A percentile compares a stretch with the other conserved stretches of the same genome.
These are phyloP conservation scores for Penicillium capsulatum DNA, from an alignment of 2,329 filamentous ascomycete species.

Conservation along the genomic window DNA sequence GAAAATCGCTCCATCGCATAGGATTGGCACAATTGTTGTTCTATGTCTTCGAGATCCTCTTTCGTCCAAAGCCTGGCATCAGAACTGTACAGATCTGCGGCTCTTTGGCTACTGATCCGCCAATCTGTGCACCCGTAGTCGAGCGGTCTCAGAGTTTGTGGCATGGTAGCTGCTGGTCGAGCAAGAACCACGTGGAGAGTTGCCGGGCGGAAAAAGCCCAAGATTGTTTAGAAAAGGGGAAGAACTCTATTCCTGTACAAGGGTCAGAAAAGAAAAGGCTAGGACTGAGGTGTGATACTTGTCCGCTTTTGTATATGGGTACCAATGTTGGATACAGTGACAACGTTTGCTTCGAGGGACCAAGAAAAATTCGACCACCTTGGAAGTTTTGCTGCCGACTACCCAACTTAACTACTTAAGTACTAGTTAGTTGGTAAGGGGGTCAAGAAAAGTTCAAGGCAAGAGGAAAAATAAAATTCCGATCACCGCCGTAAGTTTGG, in stretches of 20 bases:
- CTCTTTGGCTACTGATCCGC: constrained; percentile 20
- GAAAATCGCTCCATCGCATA: too few species aligned
- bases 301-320: too few species aligned
- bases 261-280: too few species aligned
- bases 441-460: too few species aligned
- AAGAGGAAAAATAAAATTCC: neutral
- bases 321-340: neutral
- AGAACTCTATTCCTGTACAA: too few species aligned
- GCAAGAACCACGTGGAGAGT: too few species aligned
- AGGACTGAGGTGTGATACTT: too few species aligned
- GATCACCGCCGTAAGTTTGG: neutral
- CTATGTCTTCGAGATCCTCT: too few species aligned
- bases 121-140: constrained; percentile 19
- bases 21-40: too few species aligned
- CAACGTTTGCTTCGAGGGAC: neutral
- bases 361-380: neutral
- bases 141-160: constrained; percentile 13
- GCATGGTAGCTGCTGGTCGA: constrained; percentile 16
- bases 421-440: neutral
- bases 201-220: too few species aligned
- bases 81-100: constrained; percentile 18
- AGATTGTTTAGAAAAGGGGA: too few species aligned
- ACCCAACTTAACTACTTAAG: neutral
- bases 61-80: too few species aligned
- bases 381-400: neutral